Evolutionary conservation across 345 rosid genomes (phyloP).

Genomic region (Passiflora organensis): DNA sequence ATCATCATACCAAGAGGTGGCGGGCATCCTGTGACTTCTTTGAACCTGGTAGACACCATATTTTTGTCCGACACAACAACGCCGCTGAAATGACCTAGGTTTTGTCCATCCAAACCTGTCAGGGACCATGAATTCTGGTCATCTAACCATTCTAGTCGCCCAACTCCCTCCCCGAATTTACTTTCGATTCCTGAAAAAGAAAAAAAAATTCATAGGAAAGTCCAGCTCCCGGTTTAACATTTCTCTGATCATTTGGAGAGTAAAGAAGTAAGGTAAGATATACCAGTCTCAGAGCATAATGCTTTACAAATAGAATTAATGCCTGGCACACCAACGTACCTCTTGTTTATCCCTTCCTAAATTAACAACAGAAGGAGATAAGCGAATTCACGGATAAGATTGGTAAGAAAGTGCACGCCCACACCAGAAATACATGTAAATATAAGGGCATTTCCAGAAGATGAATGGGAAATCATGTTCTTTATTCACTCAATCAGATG

Average conservation of each 20-base stretch:
- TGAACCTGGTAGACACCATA: slow-evolving; percentile 56
- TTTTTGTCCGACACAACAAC: slow-evolving; percentile 70
- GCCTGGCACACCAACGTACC: slow-evolving; percentile 74
- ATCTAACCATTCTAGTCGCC: slow-evolving; percentile 65
- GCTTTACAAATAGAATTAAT: slow-evolving; percentile 75
- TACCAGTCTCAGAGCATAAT: slow-evolving; percentile 61
- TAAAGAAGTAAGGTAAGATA: background rate
- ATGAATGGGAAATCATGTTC: no score
- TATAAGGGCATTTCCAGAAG: no score
- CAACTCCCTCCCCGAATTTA: slow-evolving; percentile 58
- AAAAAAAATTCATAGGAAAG: slow-evolving; percentile 5
- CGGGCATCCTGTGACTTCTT: slow-evolving; percentile 45
- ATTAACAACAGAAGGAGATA: slow-evolving; percentile 2
- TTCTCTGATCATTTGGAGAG: background rate
- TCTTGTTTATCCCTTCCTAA: slow-evolving; percentile 55
- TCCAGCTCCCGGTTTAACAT: no score
- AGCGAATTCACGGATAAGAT: background rate
- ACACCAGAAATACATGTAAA: no score
- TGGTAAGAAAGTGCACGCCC: no score
- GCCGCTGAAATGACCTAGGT: slow-evolving; percentile 55
- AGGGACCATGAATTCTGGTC: slow-evolving; percentile 54
- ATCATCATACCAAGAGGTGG: slow-evolving; percentile 59
- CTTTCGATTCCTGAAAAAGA: slow-evolving; percentile 54
- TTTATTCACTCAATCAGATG: background rate
- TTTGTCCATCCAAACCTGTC: slow-evolving; percentile 51